Conservation (phyloP, 345 rosid genomes). For the Bretschneidera sinensis region DNA sequence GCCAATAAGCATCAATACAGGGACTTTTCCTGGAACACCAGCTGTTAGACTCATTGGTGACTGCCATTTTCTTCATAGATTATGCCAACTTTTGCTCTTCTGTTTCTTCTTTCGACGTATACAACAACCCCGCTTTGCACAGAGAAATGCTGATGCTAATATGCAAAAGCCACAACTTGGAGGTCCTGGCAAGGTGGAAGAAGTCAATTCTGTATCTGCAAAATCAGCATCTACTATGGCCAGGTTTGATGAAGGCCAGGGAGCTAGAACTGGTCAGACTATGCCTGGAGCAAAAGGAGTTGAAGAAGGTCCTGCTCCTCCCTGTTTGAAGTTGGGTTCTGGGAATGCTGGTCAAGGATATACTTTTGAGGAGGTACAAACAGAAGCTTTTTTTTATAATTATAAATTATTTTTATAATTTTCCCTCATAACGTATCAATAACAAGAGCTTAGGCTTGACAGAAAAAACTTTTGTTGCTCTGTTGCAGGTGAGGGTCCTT, state of each 20-base stretch:
- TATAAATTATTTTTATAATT: too few relatives aligned
- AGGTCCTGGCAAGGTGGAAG: constrained; percentile 71
- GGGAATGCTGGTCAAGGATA: constrained; percentile 99
- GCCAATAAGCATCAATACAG: constrained; percentile 98
- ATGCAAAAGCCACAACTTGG: constrained; percentile 71
- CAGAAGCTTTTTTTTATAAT: neutral
- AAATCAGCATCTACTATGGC: constrained; percentile 54
- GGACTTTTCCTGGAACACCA: constrained; percentile 99
- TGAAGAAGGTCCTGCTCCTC: constrained; percentile 72
- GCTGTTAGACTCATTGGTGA: constrained; percentile 99
- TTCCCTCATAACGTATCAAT: neutral
- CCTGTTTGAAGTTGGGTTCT: constrained; percentile 72
- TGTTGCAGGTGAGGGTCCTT: constrained; percentile 85
- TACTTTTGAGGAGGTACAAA: constrained; percentile 87
- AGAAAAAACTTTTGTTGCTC: neutral
- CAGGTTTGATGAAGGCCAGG: constrained; percentile 72
- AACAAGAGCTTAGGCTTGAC: neutral
- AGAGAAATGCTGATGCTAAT: constrained; percentile 63
- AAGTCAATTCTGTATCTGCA: constrained; percentile 53
- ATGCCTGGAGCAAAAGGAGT: constrained; percentile 68
- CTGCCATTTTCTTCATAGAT: constrained; percentile 97
- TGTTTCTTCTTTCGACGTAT: constrained; percentile 82
- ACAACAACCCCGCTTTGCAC: constrained; percentile 62
- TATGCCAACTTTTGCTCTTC: constrained; percentile 93
- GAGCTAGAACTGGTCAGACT: constrained; percentile 56